Percentiles rank a stretch among this genome's conserved stretches.
Conservation (phyloP, 345 rosid species). For the Melaleuca alternifolia region DNA sequence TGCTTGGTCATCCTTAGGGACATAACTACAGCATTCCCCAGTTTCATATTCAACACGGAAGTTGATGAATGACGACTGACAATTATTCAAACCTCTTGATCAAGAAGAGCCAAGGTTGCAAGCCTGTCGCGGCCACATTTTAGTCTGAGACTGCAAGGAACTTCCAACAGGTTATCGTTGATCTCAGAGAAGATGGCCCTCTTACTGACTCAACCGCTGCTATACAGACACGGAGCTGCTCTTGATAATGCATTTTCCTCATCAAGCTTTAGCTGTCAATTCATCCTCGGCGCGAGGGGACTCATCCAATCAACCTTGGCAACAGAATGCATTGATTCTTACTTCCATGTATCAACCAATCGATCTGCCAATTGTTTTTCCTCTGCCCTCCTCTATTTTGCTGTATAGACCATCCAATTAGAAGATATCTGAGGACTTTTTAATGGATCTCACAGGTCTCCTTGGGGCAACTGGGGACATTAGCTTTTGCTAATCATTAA, state of each 20-base stretch:
- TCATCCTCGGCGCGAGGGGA: background rate
- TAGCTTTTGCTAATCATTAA: background rate
- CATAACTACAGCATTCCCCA: constrained; percentile 47
- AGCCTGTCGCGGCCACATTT: background rate
- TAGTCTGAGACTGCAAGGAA: background rate
- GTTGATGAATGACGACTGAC: constrained; percentile 20
- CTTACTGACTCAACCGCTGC: background rate
- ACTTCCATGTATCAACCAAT: background rate
- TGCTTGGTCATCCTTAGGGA: constrained; percentile 19
- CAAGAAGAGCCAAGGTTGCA: background rate
- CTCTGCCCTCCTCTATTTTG: background rate
- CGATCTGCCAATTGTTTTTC: background rate
- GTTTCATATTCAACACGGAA: constrained; percentile 54
- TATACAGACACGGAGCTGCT: background rate
- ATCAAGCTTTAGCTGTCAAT: background rate
- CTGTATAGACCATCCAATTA: background rate
- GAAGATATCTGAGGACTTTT: background rate
- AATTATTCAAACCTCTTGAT: background rate
- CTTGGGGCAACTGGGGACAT: background rate
- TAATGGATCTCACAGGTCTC: background rate
- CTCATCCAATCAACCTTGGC: background rate
- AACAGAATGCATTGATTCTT: background rate
- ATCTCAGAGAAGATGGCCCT: background rate
- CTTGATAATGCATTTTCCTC: background rate
- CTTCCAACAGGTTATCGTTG: background rate